Base-by-base conservation (phyloP, 495 filamentous ascomycete species). In the Talaromyces proteolyticus region DNA sequence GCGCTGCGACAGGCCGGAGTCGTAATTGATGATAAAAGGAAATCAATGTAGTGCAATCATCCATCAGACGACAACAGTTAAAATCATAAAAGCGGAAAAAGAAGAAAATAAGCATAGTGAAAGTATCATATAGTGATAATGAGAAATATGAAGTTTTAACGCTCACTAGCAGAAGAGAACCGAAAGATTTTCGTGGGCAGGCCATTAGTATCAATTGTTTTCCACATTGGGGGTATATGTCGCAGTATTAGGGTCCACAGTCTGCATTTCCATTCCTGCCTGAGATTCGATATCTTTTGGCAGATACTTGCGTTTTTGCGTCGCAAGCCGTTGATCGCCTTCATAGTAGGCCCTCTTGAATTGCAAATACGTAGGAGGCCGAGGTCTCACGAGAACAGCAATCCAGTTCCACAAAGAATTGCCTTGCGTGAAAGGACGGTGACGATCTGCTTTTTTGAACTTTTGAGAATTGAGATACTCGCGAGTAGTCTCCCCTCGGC, bases 391-490 rank as follows among this genome's bases (percentile, higher is more conserved):
- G 26, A 98, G 72, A 40, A 96, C 90, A 1, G 84, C 75, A 21
- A 87, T 65, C 82, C 87, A 93, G 62, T 97, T 97, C 50, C 72
- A 84, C 66, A 86, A 68, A 51, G 83, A 72, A 57, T 71, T 88
- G 19, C 80, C 85, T 60, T 95, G 92, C 0, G 83, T 87, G 50
- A 95, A 98, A 5, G 93, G 90, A 26, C 90, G 78, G 64, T 96
- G 94, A 19, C 93, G 82, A 61, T 97, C 93, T 54, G 86, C 81
- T 69, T 91, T 92, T 47, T 84, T 67, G 65, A 97, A 96, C 60
- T 97, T 97, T 62, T 95, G 89, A 10, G 87, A 90, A 66, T 93
- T 95, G 42, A 98, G 80, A 61, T 94, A 96, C 65, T 98, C 93
- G 53, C 94, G 78, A 1, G 93, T 98, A 6, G 94, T 97, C 69